These are phyloP conservation scores for Tolypocladium amazonense DNA, from an alignment of 2,329 filamentous ascomycete species.

Conservation along the genomic window DNA sequence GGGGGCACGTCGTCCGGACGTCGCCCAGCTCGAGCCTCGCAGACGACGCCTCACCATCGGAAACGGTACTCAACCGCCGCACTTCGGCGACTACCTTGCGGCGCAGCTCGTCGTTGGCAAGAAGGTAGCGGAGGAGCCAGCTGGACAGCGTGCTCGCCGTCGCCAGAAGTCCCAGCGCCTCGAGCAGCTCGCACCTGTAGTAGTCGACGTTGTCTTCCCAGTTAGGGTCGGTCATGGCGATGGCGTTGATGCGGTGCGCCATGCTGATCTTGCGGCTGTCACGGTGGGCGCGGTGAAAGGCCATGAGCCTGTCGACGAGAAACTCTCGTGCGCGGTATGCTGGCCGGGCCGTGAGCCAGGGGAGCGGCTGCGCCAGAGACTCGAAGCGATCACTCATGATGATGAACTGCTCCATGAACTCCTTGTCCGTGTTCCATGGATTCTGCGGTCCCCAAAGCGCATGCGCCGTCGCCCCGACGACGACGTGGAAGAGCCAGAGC, in stretches of 20 bases:
- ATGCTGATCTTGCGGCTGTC: slow-evolving; percentile 11
- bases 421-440: slow-evolving; percentile 17
- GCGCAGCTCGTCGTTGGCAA: slow-evolving; percentile 10
- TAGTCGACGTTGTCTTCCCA: slow-evolving; percentile 21
- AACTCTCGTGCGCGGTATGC: slow-evolving; percentile 16
- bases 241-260: slow-evolving; percentile 18
- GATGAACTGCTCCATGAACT: slow-evolving; percentile 19
- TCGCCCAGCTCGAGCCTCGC: slow-evolving; percentile 10
- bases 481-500: slow-evolving; percentile 17
- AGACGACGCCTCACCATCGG: background rate
- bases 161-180: slow-evolving; percentile 18
- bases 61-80: slow-evolving; percentile 6
- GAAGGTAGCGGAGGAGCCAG: slow-evolving; percentile 18
- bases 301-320: slow-evolving; percentile 11
- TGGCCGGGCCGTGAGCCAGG: slow-evolving; percentile 14
- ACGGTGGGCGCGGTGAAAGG: slow-evolving; percentile 15
- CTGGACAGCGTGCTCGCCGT: slow-evolving; percentile 19
- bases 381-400: slow-evolving; percentile 18
- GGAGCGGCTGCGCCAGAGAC: slow-evolving; percentile 14
- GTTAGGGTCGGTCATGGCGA: slow-evolving; percentile 15
- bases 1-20: slow-evolving; percentile 15
- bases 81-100: slow-evolving; percentile 12
- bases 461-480: slow-evolving; percentile 18
- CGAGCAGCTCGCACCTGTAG: slow-evolving; percentile 20
- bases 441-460: slow-evolving; percentile 19